Evolutionary conservation across 768 basidiomycete genomes (phyloP).

Genomic region (Termitomyces sp.): DNA sequence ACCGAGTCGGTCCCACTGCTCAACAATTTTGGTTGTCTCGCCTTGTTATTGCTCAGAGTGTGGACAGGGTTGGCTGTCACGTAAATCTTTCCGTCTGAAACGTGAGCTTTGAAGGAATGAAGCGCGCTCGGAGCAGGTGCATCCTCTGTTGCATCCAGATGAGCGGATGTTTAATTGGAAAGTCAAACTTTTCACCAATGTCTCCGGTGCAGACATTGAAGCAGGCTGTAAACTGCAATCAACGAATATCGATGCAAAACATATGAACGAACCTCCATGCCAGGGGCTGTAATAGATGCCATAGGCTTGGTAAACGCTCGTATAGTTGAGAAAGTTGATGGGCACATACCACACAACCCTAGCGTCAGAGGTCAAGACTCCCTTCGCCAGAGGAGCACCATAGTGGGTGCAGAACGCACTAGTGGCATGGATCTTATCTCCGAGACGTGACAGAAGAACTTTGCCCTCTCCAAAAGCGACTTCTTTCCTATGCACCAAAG

Average conservation of each 20-base stretch:
- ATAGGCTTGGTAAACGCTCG: background rate
- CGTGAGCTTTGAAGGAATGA: constrained; percentile 70
- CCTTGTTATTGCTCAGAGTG: constrained; percentile 64
- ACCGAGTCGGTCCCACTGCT: constrained; percentile 41
- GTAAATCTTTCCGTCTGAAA: constrained; percentile 69
- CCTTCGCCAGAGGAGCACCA: constrained; percentile 83
- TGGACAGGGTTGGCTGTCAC: constrained; percentile 67
- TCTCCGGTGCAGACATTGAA: constrained; percentile 86
- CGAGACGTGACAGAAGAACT: constrained; percentile 73
- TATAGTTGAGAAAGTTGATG: background rate
- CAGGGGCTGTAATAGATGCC: constrained; percentile 52
- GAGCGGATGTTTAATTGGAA: background rate
- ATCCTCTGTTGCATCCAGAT: constrained; percentile 56
- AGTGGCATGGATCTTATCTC: constrained; percentile 73
- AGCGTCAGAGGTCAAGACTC: constrained; percentile 75
- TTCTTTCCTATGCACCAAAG: constrained; percentile 59
- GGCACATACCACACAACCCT: constrained; percentile 68
- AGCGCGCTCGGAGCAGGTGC: constrained; percentile 80
- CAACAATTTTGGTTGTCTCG: constrained; percentile 56
- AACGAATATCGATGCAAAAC: background rate
- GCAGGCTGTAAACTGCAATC: constrained; percentile 51
- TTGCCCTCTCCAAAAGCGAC: constrained; percentile 76
- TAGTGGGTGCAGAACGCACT: constrained; percentile 90
- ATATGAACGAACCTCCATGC: constrained; percentile 67
- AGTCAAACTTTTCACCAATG: constrained; percentile 48